phyloP scores from a whole-genome alignment of 768 basidiomycete species.

The Termitomyces titanicus region DNA sequence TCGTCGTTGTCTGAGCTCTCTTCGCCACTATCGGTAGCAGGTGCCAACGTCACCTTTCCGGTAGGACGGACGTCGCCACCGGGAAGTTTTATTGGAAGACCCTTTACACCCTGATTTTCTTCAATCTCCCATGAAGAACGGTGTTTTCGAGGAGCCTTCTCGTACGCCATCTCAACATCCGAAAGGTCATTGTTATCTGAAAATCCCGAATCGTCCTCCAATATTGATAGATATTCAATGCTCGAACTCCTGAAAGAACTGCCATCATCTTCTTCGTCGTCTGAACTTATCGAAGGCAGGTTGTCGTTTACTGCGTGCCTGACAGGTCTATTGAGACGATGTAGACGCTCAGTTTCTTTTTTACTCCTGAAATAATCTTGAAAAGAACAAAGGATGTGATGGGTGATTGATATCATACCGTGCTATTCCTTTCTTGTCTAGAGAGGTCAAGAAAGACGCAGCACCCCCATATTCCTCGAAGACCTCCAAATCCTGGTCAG shows the following conservation, averaged over 20 bases:
- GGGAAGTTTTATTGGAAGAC: slow-evolving; percentile 84
- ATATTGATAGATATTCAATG: slow-evolving; percentile 28
- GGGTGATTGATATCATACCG: slow-evolving; percentile 46
- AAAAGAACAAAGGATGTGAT: background rate
- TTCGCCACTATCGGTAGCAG: slow-evolving; percentile 11
- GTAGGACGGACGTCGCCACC: slow-evolving; percentile 73
- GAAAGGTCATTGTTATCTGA: slow-evolving; percentile 36
- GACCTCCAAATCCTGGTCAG: slow-evolving; percentile 69
- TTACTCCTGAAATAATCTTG: slow-evolving; percentile 60
- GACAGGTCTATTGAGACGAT: slow-evolving; percentile 59
- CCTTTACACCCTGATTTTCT: slow-evolving; percentile 47
- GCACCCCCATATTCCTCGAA: slow-evolving; percentile 62
- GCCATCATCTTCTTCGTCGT: slow-evolving; percentile 54
- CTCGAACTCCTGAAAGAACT: slow-evolving; percentile 21
- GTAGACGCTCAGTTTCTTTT: slow-evolving; percentile 73
- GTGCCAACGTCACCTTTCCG: slow-evolving; percentile 26
- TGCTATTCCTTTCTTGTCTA: slow-evolving; percentile 80
- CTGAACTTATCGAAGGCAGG: slow-evolving; percentile 67
- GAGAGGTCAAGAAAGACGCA: slow-evolving; percentile 59
- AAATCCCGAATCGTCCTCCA: slow-evolving; percentile 18
- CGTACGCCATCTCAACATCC: slow-evolving; percentile 76
- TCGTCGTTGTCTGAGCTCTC: slow-evolving; percentile 28
- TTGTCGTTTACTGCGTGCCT: slow-evolving; percentile 39
- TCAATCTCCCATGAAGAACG: slow-evolving; percentile 42
- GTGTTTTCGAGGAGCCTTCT: slow-evolving; percentile 53